Evolutionary conservation across 1,284 basidiomycete genomes (phyloP), one percentile per base, ranked within the genome.

Genomic region (Rhodotorula mucilaginosa): DNA sequence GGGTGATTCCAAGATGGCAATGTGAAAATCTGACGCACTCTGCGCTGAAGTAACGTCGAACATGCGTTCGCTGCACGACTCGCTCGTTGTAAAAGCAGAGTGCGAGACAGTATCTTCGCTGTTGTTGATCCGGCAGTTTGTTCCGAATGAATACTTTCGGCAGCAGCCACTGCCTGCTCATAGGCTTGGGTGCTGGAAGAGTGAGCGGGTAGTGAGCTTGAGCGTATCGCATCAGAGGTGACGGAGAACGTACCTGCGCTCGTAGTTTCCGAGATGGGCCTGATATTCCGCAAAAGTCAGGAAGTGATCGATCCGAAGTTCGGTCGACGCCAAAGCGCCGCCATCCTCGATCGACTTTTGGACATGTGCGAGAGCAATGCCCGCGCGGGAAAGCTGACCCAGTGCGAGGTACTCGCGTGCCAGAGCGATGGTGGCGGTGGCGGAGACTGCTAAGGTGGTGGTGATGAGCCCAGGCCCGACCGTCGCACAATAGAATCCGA

Each of bases 341-440:
- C 70, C 60, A 31, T 79, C 74, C 3, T 74, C 34, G 31, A 87
- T 85, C 31, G 86, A 83, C 3, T 67, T 83, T 29, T 87, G 81
- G 2, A 85, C 85, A 64, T 86, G 87, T 15, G 82, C 83, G 76
- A 91, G 90, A 21, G 93, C 84, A 1, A 82, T 80, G 0, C 82
- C 83, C 0, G 92, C 91, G 56, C 89, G 86, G 60, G 86, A 85
- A 1, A 83, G 81, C 80, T 90, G 91, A 4, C 93, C 93, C 1
- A 96, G 84, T 59, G 85, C 86, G 51, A 88, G 82, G 77, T 93
- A 92, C 78, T 93, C 90, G 60, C 87, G 84, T 0, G 89, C 92
- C 3, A 95, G 85, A 47, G 88, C 86, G 2, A 88, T 82, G 1
- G 89, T 91, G 2, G 87, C 82, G 1, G 82, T 80, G 15, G 91